These are phyloP conservation scores for Ascochyta pisi DNA, from an alignment of 2,329 filamentous ascomycete genomes.

Conservation along the genomic window DNA sequence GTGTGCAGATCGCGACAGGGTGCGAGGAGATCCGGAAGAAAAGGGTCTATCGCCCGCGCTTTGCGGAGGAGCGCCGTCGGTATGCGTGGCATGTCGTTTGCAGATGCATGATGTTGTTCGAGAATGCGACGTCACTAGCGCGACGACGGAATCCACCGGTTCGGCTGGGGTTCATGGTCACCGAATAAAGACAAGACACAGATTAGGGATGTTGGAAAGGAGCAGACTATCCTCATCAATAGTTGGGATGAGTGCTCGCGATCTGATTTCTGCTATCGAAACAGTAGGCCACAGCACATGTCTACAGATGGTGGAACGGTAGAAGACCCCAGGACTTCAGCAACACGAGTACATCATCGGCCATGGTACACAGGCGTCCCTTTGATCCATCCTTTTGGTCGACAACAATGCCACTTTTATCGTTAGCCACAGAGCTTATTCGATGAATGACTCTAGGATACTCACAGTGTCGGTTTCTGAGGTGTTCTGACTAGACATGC, in stretches of 20 bases:
- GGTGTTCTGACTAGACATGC: slow-evolving; percentile 16
- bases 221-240: too few relatives aligned
- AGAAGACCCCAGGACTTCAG: too few relatives aligned
- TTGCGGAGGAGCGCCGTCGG: slow-evolving; percentile 63
- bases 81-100: slow-evolving; percentile 62
- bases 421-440: neutral
- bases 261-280: too few relatives aligned
- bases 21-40: slow-evolving; percentile 67
- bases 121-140: slow-evolving; percentile 10
- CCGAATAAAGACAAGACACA: too few relatives aligned
- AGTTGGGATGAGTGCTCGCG: too few relatives aligned
- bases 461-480: slow-evolving; percentile 34
- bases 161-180: neutral
- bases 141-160: neutral
- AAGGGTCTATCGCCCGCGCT: slow-evolving; percentile 61
- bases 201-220: too few relatives aligned
- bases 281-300: too few relatives aligned
- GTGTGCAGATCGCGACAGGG: slow-evolving; percentile 69
- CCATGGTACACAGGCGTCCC: slow-evolving; percentile 32
- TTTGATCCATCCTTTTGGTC: slow-evolving; percentile 27
- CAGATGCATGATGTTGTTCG: slow-evolving; percentile 8
- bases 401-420: slow-evolving; percentile 32
- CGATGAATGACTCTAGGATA: neutral
- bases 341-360: slow-evolving; percentile 4
- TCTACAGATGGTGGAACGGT: too few relatives aligned